Percentiles rank a stretch among this genome's conserved stretches.
phyloP scores from a whole-genome alignment of 129 eudicot genomes.

The Helianthus tuberosus region DNA sequence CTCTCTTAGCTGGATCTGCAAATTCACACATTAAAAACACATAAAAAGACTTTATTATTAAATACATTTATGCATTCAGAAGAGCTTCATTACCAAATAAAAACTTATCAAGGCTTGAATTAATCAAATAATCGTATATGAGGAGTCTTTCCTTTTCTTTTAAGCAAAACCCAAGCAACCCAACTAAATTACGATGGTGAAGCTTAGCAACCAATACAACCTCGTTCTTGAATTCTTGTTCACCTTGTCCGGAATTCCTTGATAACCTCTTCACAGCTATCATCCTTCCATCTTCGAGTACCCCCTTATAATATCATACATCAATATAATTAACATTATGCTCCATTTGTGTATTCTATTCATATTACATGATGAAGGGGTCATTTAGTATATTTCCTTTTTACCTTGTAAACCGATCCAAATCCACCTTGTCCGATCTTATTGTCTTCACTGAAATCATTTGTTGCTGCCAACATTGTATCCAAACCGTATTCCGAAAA shows the following conservation, averaged over 20 bases:
- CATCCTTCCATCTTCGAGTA: constrained; percentile 31
- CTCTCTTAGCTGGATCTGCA: constrained; percentile 11
- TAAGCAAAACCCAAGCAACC: constrained; percentile 42
- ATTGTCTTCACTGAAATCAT: constrained; percentile 4
- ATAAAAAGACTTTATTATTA: background rate
- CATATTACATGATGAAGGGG: background rate
- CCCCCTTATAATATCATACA: constrained; percentile 30
- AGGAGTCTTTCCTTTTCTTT: too few species aligned
- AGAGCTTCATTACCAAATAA: constrained; percentile 36
- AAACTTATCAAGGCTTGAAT: constrained; percentile 40
- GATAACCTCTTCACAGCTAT: constrained; percentile 46
- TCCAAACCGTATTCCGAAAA: constrained; percentile 36
- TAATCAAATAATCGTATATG: constrained; percentile 16
- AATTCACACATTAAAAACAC: background rate
- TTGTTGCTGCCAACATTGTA: constrained; percentile 20
- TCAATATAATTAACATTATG: background rate
- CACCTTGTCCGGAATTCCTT: constrained; percentile 41
- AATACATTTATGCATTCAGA: background rate
- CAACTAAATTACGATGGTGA: constrained; percentile 9
- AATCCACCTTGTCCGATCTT: constrained; percentile 50
- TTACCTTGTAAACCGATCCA: constrained; percentile 46
- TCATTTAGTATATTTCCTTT: background rate
- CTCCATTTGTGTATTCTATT: background rate
- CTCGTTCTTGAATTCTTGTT: constrained; percentile 45
- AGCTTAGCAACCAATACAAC: constrained; percentile 36